phyloP scores from a whole-genome alignment of 73 alveolate species.

The Diophrys appendiculata region DNA sequence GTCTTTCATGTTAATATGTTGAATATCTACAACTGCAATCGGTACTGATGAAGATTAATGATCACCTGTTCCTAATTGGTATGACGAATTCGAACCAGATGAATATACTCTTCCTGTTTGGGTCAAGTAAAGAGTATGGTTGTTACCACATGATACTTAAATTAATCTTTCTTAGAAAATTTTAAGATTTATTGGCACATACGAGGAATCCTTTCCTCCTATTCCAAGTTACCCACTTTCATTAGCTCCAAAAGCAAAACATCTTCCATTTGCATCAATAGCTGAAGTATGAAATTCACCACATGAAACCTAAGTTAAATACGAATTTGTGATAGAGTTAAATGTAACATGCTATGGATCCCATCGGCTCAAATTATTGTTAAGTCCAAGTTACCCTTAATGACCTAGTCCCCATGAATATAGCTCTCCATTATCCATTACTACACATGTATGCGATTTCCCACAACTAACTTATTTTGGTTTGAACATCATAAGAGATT shows the following conservation, averaged over 20 bases:
- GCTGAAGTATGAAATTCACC: not conserved
- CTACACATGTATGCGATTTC: slow-evolving; percentile 53
- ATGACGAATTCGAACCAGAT: slow-evolving; percentile 70
- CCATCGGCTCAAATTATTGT: slow-evolving; percentile 22
- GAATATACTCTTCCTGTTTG: slow-evolving; percentile 75
- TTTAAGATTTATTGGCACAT: slow-evolving; percentile 20
- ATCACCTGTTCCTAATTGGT: slow-evolving; percentile 75
- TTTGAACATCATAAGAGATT: slow-evolving; percentile 43
- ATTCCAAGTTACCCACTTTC: slow-evolving; percentile 45
- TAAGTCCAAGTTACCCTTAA: slow-evolving; percentile 69
- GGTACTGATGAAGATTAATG: slow-evolving; percentile 29
- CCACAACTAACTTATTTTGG: slow-evolving; percentile 58
- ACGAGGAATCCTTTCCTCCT: slow-evolving; percentile 43
- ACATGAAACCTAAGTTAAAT: not conserved
- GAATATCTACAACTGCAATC: slow-evolving; percentile 37
- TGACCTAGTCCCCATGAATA: slow-evolving; percentile 72
- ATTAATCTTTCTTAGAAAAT: slow-evolving; percentile 40
- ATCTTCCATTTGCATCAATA: not conserved
- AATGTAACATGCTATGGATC: slow-evolving; percentile 21
- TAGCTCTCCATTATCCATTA: slow-evolving; percentile 62
- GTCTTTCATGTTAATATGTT: slow-evolving; percentile 41
- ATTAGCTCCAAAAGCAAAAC: not conserved
- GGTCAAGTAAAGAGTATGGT: slow-evolving; percentile 79
- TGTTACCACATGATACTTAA: slow-evolving; percentile 64
- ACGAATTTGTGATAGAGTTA: not conserved